Evolutionary conservation across 164 flowering plant genomes (phyloP).

Genomic region (Magnolia officinalis): DNA sequence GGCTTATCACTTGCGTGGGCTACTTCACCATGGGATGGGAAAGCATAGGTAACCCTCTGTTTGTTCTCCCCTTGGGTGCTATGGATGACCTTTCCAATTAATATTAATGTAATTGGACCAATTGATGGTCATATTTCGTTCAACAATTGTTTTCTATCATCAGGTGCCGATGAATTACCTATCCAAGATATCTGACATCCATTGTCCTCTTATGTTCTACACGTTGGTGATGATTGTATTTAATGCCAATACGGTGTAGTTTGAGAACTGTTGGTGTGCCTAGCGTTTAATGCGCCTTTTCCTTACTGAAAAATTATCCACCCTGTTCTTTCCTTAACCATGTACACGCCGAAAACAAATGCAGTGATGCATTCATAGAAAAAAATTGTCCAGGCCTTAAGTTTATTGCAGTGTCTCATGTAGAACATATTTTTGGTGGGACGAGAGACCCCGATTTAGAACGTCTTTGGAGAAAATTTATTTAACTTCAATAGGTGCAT

Average conservation of each 20-base stretch:
- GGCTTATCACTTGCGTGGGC: constrained; percentile 81
- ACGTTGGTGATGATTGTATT: not conserved
- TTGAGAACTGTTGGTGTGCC: not conserved
- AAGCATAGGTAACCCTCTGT: constrained; percentile 59
- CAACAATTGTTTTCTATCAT: not conserved
- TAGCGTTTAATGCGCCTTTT: not conserved
- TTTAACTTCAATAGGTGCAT: no score
- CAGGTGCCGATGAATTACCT: not conserved
- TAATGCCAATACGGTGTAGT: not conserved
- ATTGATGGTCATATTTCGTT: not conserved
- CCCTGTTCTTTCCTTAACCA: no score
- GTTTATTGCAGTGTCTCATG: no score
- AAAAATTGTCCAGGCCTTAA: no score
- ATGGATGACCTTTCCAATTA: not conserved
- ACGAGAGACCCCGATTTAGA: no score
- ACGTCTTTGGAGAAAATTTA: no score
- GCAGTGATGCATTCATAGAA: no score
- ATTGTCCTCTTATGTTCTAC: no score
- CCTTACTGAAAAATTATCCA: not conserved
- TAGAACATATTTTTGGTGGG: no score
- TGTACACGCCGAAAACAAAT: no score
- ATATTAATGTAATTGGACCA: not conserved
- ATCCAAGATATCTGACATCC: not conserved
- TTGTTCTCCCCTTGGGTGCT: not conserved
- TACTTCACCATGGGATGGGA: constrained; percentile 79